These are phyloP conservation scores for Collybiopsis confluens DNA, from an alignment of 768 basidiomycete genomes.

Conservation along the genomic window DNA sequence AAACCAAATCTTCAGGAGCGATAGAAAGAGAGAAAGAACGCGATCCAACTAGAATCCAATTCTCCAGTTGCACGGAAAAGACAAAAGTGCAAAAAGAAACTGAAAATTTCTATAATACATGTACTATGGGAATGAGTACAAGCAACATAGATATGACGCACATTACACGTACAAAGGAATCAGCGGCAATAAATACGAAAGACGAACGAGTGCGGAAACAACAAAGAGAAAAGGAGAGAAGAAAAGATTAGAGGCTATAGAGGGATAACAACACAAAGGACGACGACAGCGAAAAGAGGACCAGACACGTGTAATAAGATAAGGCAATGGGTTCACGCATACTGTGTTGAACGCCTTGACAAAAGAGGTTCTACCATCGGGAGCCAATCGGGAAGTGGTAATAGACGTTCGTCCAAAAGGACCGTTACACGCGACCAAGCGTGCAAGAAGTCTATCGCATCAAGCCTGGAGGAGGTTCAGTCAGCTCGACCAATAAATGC, in stretches of 20 bases:
- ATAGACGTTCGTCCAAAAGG: background rate
- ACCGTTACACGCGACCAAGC: background rate
- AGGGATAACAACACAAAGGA: background rate
- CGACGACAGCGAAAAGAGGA: conserved; percentile 2
- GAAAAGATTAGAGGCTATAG: background rate
- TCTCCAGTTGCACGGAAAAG: too few species aligned
- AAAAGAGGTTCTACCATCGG: background rate
- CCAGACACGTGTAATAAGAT: conserved; percentile 5
- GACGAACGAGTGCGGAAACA: background rate
- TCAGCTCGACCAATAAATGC: background rate
- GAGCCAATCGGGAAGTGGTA: background rate
- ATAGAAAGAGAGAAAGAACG: too few species aligned
- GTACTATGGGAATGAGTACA: conserved; percentile 5
- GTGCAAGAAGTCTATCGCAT: background rate
- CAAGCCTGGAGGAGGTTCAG: background rate
- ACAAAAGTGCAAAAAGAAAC: too few species aligned
- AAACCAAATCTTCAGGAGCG: too few species aligned
- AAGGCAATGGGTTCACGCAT: conserved; percentile 1
- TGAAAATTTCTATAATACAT: too few species aligned
- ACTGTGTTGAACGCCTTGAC: background rate
- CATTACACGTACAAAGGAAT: conserved; percentile 4
- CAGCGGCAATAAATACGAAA: too few species aligned
- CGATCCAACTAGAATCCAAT: too few species aligned
- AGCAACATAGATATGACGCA: conserved; percentile 5
- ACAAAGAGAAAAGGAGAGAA: background rate